These are phyloP conservation scores for Oenanthe javanica DNA, from an alignment of 140 eudicot species.

Conservation along the genomic window DNA sequence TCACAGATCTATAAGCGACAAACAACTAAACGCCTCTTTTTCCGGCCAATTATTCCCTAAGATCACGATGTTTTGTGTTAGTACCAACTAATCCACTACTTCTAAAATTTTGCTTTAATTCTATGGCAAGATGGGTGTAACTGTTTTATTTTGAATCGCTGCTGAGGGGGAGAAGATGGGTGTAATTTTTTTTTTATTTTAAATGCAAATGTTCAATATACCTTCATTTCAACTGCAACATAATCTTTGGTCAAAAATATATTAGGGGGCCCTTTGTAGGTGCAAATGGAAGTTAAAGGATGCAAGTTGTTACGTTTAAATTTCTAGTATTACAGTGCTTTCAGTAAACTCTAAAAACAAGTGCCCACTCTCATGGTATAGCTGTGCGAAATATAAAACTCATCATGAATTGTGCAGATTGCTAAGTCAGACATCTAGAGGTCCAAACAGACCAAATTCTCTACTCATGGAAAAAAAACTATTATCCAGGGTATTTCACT, in stretches of 20 bases:
- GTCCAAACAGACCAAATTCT: background rate
- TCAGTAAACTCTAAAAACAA: background rate
- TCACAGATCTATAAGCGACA: background rate
- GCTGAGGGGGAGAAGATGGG: background rate
- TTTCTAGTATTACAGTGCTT: background rate
- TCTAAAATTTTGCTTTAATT: background rate
- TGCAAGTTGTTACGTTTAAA: background rate
- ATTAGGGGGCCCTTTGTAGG: background rate
- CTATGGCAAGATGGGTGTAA: background rate
- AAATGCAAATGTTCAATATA: background rate
- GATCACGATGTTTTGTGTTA: background rate
- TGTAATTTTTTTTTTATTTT: background rate
- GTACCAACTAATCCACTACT: background rate
- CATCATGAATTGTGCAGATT: background rate
- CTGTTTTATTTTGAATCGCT: background rate
- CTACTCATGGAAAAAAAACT: background rate
- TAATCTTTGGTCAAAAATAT: background rate
- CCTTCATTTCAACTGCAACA: background rate
- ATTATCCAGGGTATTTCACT: background rate
- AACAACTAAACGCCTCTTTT: background rate
- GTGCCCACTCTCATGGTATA: background rate
- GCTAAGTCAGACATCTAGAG: background rate
- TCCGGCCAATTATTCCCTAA: background rate
- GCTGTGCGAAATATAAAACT: background rate
- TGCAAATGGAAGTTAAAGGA: background rate